Evolutionary conservation across 306 rosid species (phyloP), one percentile per base, ranked within the genome.

Genomic region (Rubus parviflorus): DNA sequence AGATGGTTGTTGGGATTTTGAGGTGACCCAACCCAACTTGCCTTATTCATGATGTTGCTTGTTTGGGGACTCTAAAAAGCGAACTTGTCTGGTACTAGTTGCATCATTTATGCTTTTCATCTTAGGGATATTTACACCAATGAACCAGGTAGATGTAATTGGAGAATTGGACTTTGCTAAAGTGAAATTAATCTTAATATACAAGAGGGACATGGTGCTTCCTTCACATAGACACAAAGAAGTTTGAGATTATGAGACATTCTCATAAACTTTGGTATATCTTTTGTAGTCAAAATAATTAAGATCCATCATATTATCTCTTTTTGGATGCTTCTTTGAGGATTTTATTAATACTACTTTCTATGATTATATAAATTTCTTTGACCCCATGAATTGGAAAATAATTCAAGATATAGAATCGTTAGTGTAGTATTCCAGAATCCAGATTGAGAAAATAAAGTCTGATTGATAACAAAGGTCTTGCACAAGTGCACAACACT

Each of bases 151-250:
- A 64, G 74, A 80, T 79, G 58, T 23, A 47, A 30, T 47, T 81
- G 77, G 79, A 73, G 68, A 63, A 30, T 30, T 35, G 68, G 45
- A 63, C 43, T 56, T 72, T 81, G 23, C 53, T 45, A 81, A 82
- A 74, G 87, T 67, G 78, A 72, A 84, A 76, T 77, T 77, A 35
- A 56, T 75, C 63, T 56, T 60, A 67, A 86, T 81, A 62, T 80
- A 19, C 74, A 48, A 43, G 75, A 79, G 82, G 43, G 88, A 82
- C 91, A 75, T 66, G 68, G 57, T 86, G 79, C 73, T 37, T 73
- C 75, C 76, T 71, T 43, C 88, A 77, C 57, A 82, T 80, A 74
- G 91, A 91, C 90, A 77, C 87, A 85, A 85, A 84, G 90, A 58
- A 60, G 83, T 80, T 79, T 57, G 76, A 78, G 83, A 84, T 89